phyloP scores from a whole-genome alignment of 192 early-diverging fungal species.

The Podila clonocystis region DNA sequence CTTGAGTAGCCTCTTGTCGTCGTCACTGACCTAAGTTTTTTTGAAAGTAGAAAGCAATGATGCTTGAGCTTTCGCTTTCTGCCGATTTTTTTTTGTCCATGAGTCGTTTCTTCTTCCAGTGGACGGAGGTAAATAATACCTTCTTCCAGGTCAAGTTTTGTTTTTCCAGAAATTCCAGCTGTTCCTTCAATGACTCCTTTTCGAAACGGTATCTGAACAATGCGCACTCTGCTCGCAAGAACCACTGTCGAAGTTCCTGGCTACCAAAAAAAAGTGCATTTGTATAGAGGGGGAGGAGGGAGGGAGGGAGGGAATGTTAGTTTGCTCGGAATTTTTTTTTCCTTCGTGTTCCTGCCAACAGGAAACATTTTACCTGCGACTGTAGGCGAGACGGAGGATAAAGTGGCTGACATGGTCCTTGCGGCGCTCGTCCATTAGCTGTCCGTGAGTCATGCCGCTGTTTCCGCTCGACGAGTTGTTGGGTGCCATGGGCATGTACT shows the following conservation, averaged over 20 bases:
- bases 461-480: constrained; percentile 50
- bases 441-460: constrained; percentile 21
- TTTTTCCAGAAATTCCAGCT: constrained; percentile 64
- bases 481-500: constrained; percentile 71
- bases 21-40: constrained; percentile 29
- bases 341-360: too few species aligned
- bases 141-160: constrained; percentile 60
- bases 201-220: constrained; percentile 70
- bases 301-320: not conserved
- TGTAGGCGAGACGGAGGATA: constrained; percentile 81
- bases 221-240: constrained; percentile 73
- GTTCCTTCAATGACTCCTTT: constrained; percentile 52
- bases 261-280: constrained; percentile 35
- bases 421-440: constrained; percentile 68
- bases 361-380: constrained; percentile 52
- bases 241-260: constrained; percentile 79
- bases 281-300: not conserved
- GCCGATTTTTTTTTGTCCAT: not conserved
- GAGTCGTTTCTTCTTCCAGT: not conserved
- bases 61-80: not conserved
- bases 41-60: not conserved
- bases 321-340: not conserved
- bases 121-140: constrained; percentile 22
- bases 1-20: constrained; percentile 37
- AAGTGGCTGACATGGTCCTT: constrained; percentile 89